Percentiles rank a stretch among this genome's conserved stretches.
phyloP scores from a whole-genome alignment of 2,329 filamentous ascomycete genomes.

The Rugonectria rugulosa region DNA sequence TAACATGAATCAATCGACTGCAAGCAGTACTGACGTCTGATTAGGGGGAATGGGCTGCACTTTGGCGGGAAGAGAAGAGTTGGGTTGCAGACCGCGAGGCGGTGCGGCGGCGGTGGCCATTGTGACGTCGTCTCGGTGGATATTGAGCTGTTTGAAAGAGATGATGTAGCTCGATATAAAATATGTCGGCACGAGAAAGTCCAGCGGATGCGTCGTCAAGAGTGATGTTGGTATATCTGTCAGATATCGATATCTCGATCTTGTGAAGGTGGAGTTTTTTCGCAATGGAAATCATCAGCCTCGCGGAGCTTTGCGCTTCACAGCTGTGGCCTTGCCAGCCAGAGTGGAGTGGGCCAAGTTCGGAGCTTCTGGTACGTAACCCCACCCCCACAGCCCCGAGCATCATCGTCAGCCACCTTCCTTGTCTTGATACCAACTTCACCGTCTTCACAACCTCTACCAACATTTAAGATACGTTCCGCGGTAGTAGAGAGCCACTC shows the following conservation, averaged over 20 bases:
- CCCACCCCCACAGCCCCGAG: slow-evolving; percentile 34
- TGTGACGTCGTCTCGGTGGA: slow-evolving; percentile 23
- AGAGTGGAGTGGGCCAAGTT: slow-evolving; percentile 37
- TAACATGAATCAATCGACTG: neutral
- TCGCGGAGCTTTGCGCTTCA: slow-evolving; percentile 24
- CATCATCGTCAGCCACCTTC: slow-evolving; percentile 29
- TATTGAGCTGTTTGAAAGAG: neutral
- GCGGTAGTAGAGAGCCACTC: slow-evolving; percentile 95
- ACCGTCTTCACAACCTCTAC: slow-evolving; percentile 20
- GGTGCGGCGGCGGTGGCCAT: slow-evolving; percentile 49
- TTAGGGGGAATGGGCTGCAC: slow-evolving; percentile 70
- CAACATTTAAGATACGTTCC: slow-evolving; percentile 27
- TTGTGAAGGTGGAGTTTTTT: slow-evolving; percentile 40
- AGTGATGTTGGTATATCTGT: neutral
- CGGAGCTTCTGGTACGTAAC: slow-evolving; percentile 38
- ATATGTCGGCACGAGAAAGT: slow-evolving; percentile 1
- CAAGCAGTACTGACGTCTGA: slow-evolving; percentile 69
- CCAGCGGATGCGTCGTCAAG: neutral
- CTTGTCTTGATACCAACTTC: slow-evolving; percentile 24
- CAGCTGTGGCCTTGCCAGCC: slow-evolving; percentile 10
- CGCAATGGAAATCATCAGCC: slow-evolving; percentile 34
- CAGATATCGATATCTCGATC: slow-evolving; percentile 26
- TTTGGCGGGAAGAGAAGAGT: slow-evolving; percentile 56
- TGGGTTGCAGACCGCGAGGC: slow-evolving; percentile 50
- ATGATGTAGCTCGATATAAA: neutral